Evolutionary conservation across 805 yeast species (phyloP).

Genomic region (Wickerhamiella kurtzmanii): DNA sequence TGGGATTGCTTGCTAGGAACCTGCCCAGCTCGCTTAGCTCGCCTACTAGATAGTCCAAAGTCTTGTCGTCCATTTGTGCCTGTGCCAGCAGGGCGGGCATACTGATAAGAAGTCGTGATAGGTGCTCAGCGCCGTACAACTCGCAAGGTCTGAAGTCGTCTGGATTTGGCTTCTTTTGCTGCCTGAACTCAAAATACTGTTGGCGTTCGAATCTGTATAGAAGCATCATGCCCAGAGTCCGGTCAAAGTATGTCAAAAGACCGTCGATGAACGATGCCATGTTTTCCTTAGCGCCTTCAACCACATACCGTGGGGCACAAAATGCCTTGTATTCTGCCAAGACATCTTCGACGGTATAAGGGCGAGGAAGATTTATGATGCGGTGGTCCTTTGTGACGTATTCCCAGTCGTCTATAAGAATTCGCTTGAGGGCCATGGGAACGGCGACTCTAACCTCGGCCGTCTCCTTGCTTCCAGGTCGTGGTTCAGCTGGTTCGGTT

Average conservation of each 20-base stretch:
- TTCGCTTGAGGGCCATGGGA: conserved; percentile 52
- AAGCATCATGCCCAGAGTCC: conserved; percentile 51
- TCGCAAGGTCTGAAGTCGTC: conserved; percentile 28
- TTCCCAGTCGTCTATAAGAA: conserved; percentile 91
- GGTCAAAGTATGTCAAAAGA: conserved; percentile 57
- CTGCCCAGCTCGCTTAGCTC: conserved; percentile 42
- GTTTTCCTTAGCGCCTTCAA: conserved; percentile 34
- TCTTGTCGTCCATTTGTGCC: conserved; percentile 68
- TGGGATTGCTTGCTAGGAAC: conserved; percentile 36
- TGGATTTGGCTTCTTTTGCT: conserved; percentile 20
- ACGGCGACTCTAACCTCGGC: conserved; percentile 45
- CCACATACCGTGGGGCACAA: conserved; percentile 7
- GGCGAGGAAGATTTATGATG: conserved; percentile 51
- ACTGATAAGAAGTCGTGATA: conserved; percentile 60
- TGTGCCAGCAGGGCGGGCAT: conserved; percentile 74
- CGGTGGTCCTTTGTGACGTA: conserved; percentile 66
- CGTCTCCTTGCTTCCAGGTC: conserved; percentile 25
- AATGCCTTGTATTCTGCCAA: conserved; percentile 36
- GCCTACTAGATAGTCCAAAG: conserved; percentile 40
- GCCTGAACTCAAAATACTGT: conserved; percentile 45
- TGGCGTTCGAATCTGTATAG: conserved; percentile 66
- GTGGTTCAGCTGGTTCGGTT: conserved; percentile 9
- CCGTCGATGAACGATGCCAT: conserved; percentile 61
- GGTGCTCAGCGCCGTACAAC: conserved; percentile 70
- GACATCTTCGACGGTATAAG: conserved; percentile 39